Conservation (phyloP, 306 rosid species). For the Vigna radiata region DNA sequence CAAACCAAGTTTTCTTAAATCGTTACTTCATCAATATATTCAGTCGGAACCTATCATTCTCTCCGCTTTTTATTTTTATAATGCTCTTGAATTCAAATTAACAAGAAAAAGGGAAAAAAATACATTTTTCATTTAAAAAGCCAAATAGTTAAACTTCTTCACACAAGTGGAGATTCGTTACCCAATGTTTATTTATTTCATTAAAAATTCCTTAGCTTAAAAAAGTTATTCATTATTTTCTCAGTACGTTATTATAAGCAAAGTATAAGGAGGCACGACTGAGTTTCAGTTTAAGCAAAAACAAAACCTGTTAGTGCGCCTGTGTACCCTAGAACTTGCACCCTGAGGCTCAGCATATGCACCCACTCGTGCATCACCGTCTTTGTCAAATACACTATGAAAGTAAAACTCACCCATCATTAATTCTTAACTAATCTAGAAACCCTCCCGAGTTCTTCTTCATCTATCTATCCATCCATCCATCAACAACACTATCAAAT, state of each 20-base stretch:
- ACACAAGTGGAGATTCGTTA: neutral
- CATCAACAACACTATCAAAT: neutral
- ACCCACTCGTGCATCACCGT: neutral
- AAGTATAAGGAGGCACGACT: neutral
- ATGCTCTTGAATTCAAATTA: constrained; percentile 1
- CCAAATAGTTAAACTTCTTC: neutral
- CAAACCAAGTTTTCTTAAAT: neutral
- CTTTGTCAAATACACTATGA: neutral
- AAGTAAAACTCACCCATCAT: constrained; percentile 12
- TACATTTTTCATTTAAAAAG: constrained; percentile 9
- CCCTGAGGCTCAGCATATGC: neutral
- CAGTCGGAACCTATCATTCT: neutral
- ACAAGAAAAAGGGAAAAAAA: neutral
- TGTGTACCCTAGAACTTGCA: neutral
- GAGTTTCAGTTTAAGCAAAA: neutral
- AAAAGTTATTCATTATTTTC: neutral
- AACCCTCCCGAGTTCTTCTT: constrained; percentile 1
- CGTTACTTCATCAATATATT: neutral
- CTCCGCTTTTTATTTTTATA: neutral
- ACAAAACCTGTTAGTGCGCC: constrained; percentile 14
- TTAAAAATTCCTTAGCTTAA: neutral
- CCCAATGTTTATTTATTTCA: neutral
- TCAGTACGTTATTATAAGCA: neutral
- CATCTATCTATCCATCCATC: neutral
- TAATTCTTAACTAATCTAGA: constrained; percentile 15